Conservation (phyloP, 345 rosid species). For the Hibiscus syriacus region DNA sequence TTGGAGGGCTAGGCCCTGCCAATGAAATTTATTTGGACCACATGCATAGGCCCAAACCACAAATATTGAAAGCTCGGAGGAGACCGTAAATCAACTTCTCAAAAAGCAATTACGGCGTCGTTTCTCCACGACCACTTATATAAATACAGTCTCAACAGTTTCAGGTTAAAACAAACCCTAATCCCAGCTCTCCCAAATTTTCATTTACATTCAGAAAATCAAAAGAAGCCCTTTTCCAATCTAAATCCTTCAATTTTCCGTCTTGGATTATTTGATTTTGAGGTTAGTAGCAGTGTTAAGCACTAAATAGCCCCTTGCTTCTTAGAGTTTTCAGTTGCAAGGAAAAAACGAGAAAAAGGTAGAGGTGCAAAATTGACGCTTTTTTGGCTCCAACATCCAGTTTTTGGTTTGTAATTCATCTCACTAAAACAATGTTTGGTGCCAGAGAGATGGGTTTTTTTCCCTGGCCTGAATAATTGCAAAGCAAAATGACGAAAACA, state of each 20-base stretch:
- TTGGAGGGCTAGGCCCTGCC: no score
- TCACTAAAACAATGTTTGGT: background rate
- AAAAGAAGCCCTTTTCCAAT: no score
- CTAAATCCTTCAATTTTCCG: background rate
- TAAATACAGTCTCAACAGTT: background rate
- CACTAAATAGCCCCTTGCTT: no score
- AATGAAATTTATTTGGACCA: no score
- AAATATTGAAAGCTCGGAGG: no score
- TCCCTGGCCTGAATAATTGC: background rate
- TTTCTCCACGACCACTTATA: background rate
- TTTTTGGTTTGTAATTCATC: conserved; percentile 2
- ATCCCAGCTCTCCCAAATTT: background rate
- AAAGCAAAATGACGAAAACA: conserved; percentile 17
- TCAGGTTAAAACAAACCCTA: background rate
- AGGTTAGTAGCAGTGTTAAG: no score
- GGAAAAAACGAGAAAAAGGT: no score
- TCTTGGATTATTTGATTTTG: background rate
- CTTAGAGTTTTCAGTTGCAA: no score
- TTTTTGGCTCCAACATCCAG: background rate
- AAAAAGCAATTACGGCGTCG: background rate
- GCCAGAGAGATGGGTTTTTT: background rate
- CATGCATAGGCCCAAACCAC: no score
- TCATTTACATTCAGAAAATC: background rate
- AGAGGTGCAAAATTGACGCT: no score
- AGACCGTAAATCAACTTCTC: background rate